Evolutionary conservation across 73 alveolate species (phyloP).

Genomic region (Urostyla sp.): DNA sequence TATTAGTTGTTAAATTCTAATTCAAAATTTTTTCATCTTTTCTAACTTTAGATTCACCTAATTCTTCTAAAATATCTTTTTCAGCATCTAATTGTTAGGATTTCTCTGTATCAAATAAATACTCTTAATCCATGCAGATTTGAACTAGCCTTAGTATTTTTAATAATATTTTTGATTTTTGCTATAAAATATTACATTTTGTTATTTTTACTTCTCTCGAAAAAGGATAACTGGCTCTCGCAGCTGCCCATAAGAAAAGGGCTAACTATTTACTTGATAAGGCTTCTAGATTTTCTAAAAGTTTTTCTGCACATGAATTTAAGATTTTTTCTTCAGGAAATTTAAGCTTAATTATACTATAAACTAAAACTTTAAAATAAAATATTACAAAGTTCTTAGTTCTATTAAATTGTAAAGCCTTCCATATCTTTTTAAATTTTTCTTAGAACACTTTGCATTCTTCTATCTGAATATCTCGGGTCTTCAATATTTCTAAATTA

Average conservation of each 20-base stretch:
- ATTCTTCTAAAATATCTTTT: too few relatives aligned
- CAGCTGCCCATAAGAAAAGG: background rate
- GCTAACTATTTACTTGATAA: background rate
- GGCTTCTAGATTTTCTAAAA: background rate
- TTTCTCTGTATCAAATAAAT: too few relatives aligned
- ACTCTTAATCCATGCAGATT: too few relatives aligned
- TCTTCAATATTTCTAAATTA: conserved; percentile 7
- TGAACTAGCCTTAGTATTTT: background rate
- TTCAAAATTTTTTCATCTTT: too few relatives aligned
- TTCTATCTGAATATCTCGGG: conserved; percentile 27
- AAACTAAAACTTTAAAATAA: background rate
- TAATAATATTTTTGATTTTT: background rate
- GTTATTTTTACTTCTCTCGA: background rate
- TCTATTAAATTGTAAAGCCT: background rate
- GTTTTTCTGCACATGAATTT: background rate
- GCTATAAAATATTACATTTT: background rate
- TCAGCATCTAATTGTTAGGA: too few relatives aligned
- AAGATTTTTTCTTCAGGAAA: background rate
- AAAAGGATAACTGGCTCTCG: background rate
- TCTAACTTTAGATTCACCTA: too few relatives aligned
- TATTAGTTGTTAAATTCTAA: too few relatives aligned
- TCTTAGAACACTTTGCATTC: conserved; percentile 11
- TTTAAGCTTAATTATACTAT: background rate
- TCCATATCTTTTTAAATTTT: background rate
- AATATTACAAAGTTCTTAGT: background rate